phyloP scores from a whole-genome alignment of 2,329 filamentous ascomycete genomes.

The Fusarium chlamydosporum region DNA sequence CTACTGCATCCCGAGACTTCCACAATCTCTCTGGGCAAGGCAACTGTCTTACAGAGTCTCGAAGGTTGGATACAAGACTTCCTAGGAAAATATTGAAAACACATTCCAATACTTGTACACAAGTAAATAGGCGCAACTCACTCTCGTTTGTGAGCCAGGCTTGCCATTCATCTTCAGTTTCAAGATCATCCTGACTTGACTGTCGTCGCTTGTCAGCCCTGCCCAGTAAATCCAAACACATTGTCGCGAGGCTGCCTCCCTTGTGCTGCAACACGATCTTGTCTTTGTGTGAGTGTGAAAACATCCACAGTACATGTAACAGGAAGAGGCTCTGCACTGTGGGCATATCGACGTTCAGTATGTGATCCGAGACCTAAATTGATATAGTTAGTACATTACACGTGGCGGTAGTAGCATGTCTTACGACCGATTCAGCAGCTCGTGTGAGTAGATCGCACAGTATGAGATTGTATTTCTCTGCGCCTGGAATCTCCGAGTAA shows the following conservation, averaged over 20 bases:
- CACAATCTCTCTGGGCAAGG: not conserved
- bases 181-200: rapidly evolving
- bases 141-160: rapidly evolving
- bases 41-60: not conserved
- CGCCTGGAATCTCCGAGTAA: not conserved
- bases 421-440: not conserved
- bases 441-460: not conserved
- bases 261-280: not conserved
- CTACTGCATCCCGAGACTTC: no score
- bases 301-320: not conserved
- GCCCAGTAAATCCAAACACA: not conserved
- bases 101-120: not conserved
- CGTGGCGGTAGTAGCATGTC: not conserved
- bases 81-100: not conserved
- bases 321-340: not conserved
- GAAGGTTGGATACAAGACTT: not conserved
- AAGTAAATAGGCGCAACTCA: not conserved
- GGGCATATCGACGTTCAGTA: rapidly evolving
- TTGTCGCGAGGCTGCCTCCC: not conserved
- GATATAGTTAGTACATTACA: no score
- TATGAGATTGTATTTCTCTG: rapidly evolving
- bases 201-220: not conserved
- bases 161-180: not conserved
- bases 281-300: not conserved
- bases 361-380: not conserved